Evolutionary conservation across 2,329 filamentous ascomycete species (phyloP).

Genomic region (Tolypocladium pustulatum): DNA sequence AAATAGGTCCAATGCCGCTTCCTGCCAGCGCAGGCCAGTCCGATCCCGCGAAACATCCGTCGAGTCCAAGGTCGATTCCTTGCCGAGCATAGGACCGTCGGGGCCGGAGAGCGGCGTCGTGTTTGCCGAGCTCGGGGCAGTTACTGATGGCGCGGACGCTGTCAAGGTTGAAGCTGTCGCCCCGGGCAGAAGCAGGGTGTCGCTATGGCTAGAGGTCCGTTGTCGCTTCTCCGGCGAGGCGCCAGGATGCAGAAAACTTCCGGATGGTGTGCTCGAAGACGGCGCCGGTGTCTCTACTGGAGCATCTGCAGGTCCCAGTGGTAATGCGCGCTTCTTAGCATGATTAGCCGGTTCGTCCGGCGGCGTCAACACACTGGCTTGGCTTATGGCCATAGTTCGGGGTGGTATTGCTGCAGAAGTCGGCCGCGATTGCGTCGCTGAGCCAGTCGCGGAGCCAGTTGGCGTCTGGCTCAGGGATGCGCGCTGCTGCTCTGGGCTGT

Average conservation of each 20-base stretch:
- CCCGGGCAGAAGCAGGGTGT: constrained; percentile 2
- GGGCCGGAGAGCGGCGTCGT: constrained; percentile 1
- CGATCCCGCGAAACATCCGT: constrained; percentile 30
- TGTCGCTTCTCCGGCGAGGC: constrained; percentile 22
- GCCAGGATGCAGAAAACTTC: constrained; percentile 16
- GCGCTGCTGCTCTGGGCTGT: constrained; percentile 14
- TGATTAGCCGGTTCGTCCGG: constrained; percentile 39
- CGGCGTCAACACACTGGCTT: constrained; percentile 39
- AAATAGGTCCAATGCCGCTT: constrained; percentile 48
- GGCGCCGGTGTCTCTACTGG: constrained; percentile 13
- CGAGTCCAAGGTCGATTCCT: constrained; percentile 21
- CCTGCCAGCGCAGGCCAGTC: constrained; percentile 37
- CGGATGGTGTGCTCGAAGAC: constrained; percentile 20
- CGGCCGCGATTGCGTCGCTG: constrained; percentile 14
- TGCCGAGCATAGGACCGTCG: not conserved
- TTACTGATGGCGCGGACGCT: not conserved
- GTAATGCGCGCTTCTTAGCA: constrained; percentile 31
- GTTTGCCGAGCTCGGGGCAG: constrained; percentile 1
- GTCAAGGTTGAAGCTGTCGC: not conserved
- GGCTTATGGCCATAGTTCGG: constrained; percentile 23
- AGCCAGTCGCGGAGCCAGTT: constrained; percentile 11
- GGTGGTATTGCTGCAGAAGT: constrained; percentile 25
- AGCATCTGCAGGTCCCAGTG: constrained; percentile 6
- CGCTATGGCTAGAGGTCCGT: constrained; percentile 17
- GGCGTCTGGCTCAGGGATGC: constrained; percentile 19